Percentiles rank a stretch among this genome's conserved stretches.
phyloP scores from a whole-genome alignment of 345 rosid genomes.

The Reutealis trisperma region DNA sequence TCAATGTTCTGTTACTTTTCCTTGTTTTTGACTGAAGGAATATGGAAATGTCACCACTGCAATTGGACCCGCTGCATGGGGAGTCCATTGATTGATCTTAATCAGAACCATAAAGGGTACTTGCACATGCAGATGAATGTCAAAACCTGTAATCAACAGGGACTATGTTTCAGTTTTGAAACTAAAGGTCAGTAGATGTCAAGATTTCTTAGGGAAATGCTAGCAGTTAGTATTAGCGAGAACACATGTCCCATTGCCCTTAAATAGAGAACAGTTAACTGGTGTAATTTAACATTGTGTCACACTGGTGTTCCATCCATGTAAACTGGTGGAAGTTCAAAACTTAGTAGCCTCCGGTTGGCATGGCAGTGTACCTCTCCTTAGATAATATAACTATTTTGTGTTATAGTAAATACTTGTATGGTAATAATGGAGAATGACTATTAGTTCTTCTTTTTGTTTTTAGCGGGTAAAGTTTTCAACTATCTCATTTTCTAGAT shows the following conservation, averaged over 20 bases:
- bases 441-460: no score
- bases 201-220: background rate
- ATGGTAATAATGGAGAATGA: background rate
- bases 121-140: conserved; percentile 22
- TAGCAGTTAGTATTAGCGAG: conserved; percentile 4
- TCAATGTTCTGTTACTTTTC: conserved; percentile 4
- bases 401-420: no score
- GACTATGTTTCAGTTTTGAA: conserved; percentile 17
- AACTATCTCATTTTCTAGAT: background rate
- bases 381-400: background rate
- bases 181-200: conserved; percentile 29
- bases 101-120: conserved; percentile 21
- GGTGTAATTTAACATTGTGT: background rate
- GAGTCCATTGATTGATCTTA: conserved; percentile 26
- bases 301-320: background rate
- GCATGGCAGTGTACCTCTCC: no score
- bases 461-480: background rate
- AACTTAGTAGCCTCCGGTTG: background rate
- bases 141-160: conserved; percentile 16
- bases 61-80: conserved; percentile 38
- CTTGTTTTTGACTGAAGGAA: conserved; percentile 39
- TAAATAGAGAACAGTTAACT: background rate
- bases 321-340: background rate
- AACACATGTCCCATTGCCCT: background rate
- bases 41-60: conserved; percentile 56